Base-by-base conservation (phyloP, 202 grass and related monocot genomes). In the Hordeum pubiflorum region DNA sequence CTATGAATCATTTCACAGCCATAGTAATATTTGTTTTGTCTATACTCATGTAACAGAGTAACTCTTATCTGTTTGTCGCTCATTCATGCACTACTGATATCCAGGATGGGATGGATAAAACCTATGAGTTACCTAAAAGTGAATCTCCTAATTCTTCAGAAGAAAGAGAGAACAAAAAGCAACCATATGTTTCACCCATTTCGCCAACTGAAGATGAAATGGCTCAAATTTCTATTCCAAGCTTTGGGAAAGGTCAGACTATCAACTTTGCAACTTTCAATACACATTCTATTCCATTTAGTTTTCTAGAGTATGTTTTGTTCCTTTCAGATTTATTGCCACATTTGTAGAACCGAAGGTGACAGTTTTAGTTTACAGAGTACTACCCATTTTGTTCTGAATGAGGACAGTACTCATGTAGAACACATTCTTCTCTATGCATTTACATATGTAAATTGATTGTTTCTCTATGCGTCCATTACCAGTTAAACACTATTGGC, bases 191-290 rank as follows among this genome's bases (percentile, higher is more conserved):
- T 86, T 75, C 83, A 33, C n/a, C 88, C 62, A 71, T 69, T 63
- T 89, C 62, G 61, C 83, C 62, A 70, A 83, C 54, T 54, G 83
- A 86, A 74, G 74, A 83, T 83, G 75, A 89, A 79, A 80, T 55
- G 40, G 46, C 26, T 76, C 77, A 80, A 89, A 79, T 63, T 79
- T 86, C 79, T 61, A 26, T 71, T 63, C 80, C 69, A 83, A 83
- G 62, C 46, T 83, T 89, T 29, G 21, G n/a, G 68, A 83, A 86
- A 86, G 88, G 88, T 89, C 6, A 79, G 52, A 75, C 44, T 21
- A 69, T 40, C 31, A 74, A 64, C 48, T 60, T 74, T 61, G 31
- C 15, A 26, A 34, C 78, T 60, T 50, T 18, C 41, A 43, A 79
- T 74, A 44, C 24, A 83, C 2, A 54, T 13, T 26, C 24, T 26